Conservation (phyloP, 73 alveolate species). For the Symbiodinium natans region DNA sequence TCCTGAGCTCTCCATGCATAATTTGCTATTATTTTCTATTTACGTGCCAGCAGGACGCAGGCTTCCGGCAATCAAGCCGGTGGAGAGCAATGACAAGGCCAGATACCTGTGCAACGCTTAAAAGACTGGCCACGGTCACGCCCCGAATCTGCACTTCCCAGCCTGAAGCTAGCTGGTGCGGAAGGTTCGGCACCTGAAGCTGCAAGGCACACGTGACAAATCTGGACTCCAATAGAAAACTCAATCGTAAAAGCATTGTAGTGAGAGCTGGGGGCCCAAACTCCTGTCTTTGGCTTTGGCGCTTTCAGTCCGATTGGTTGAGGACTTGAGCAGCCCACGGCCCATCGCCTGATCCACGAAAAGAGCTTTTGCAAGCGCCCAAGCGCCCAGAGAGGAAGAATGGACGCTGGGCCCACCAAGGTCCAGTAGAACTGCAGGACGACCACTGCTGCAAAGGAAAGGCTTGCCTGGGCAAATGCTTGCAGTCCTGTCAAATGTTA, state of each 20-base stretch:
- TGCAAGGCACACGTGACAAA: no score
- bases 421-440: slow-evolving; percentile 89
- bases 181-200: no score
- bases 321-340: slow-evolving; percentile 25
- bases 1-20: no score
- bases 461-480: slow-evolving; percentile 34
- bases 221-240: no score
- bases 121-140: no score
- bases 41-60: background rate
- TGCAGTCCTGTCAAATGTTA: no score
- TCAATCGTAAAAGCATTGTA: no score
- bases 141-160: no score
- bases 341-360: slow-evolving; percentile 49
- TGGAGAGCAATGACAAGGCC: background rate
- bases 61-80: background rate
- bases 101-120: background rate
- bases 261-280: background rate
- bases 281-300: background rate
- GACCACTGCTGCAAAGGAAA: slow-evolving; percentile 45
- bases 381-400: no score
- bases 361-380: background rate
- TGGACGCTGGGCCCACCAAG: background rate
- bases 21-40: no score
- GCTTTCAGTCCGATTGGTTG: background rate
- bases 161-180: background rate